phyloP scores from a whole-genome alignment of 2,329 filamentous ascomycete genomes.

The Colletotrichum eleusines region DNA sequence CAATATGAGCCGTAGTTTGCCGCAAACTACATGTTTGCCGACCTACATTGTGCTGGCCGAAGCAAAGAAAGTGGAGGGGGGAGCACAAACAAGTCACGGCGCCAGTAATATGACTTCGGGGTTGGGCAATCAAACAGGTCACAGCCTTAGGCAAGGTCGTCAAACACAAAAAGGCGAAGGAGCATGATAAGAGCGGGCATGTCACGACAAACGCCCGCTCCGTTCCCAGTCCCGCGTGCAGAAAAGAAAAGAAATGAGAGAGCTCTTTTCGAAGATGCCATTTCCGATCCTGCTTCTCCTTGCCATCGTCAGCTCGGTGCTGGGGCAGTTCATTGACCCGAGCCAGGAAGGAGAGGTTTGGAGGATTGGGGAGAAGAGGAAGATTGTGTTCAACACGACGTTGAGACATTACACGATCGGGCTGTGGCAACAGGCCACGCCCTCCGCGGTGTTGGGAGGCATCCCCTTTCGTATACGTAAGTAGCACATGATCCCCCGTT shows the following conservation, averaged over 20 bases:
- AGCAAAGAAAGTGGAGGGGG: not conserved
- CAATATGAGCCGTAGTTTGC: not conserved
- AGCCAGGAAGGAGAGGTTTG: not conserved
- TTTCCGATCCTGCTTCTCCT: not conserved
- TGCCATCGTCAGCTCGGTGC: not conserved
- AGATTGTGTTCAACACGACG: constrained; percentile 44
- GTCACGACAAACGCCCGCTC: not conserved
- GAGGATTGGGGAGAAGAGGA: constrained; percentile 37
- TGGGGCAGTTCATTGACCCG: not conserved
- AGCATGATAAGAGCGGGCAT: not conserved
- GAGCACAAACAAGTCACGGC: not conserved
- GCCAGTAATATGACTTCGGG: not conserved
- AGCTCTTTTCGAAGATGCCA: not conserved
- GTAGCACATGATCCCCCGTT: not conserved
- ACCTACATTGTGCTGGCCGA: no score
- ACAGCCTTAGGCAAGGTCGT: not conserved
- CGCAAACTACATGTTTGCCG: not conserved
- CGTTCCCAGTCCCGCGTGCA: not conserved
- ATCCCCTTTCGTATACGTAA: constrained; percentile 27
- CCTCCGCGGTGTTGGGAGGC: constrained; percentile 35
- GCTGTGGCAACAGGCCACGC: constrained; percentile 44
- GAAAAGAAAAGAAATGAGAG: not conserved
- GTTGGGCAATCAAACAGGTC: not conserved
- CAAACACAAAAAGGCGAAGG: not conserved
- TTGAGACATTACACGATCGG: constrained; percentile 45